Evolutionary conservation across 306 rosid genomes (phyloP), one percentile per base, ranked within the genome.

Genomic region (Myrica gale): DNA sequence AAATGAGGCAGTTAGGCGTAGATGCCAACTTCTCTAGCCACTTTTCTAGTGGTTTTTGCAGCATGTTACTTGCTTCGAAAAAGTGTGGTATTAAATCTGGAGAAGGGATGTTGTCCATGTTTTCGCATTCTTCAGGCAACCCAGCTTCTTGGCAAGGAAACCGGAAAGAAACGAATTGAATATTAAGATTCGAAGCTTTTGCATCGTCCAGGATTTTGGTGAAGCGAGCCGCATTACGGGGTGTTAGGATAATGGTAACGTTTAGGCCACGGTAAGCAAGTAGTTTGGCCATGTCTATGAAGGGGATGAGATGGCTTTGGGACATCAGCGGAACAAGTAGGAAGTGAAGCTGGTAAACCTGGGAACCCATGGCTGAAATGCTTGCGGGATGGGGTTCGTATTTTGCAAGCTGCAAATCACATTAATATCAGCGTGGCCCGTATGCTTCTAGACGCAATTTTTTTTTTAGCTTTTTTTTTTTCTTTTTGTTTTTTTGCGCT

Each of bases 1-100:
- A 73, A 60, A 82, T 68, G 21, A 82, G 62, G 77, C 86, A 82
- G 45, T 32, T 69, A 2, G 86, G 82, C 4, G 32, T 50, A 1
- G 78, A 71, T n/a, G 16, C 41, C 1, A 82, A 26, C 23, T 48
- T 72, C 16, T 55, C 48, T 9, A 76, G 42, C 55, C 73, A 42
- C 13, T 66, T 23, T 62, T 81, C 78, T 7, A 65, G 63, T 1
- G 69, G 74, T 17, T 62, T 55, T 70, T 61, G 76, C 4, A 81
- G 60, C 56, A 50, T 9, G 45, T 39, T 21, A 20, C 66, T 10
- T 21, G 81, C 81, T 12, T 5, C 20, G 19, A 81, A 60, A 81
- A 60, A 26, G 23, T 60, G 44, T 41, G 6, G 17, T 15, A 26
- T 6, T 41, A 68, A 16, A 13, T 23, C 61, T 8, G 50, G 44